These are phyloP conservation scores for Xylaria multiplex DNA, from an alignment of 2,329 filamentous ascomycete genomes.

Conservation along the genomic window DNA sequence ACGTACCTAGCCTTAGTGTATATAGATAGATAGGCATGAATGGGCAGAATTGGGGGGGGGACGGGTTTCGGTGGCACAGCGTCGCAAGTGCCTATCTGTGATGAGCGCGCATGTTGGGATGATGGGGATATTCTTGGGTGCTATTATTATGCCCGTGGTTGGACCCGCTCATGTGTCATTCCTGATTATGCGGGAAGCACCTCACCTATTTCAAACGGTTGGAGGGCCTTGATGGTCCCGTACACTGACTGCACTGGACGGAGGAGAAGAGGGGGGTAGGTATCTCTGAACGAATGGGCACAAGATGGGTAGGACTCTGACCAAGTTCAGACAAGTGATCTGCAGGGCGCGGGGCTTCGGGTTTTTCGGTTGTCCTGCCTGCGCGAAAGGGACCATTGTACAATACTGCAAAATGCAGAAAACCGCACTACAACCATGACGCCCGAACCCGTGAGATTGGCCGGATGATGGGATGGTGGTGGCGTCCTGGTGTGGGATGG, in stretches of 20 bases:
- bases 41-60: slow-evolving; percentile 1
- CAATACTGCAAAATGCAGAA: not conserved
- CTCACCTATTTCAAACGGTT: slow-evolving; percentile 1
- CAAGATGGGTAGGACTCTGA: slow-evolving; percentile 2
- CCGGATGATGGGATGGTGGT: slow-evolving; percentile 9
- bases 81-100: slow-evolving; percentile 22
- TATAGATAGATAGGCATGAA: slow-evolving; percentile 2
- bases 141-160: slow-evolving; percentile 2
- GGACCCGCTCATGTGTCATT: slow-evolving; percentile 26
- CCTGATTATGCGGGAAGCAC: slow-evolving; percentile 24
- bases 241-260: not conserved
- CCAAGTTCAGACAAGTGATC: slow-evolving; percentile 29
- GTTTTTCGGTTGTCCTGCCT: slow-evolving; percentile 19
- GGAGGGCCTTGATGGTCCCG: slow-evolving; percentile 2
- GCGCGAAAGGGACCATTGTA: slow-evolving; percentile 2
- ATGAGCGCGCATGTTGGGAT: not conserved
- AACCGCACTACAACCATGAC: slow-evolving; percentile 15
- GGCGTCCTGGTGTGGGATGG: slow-evolving; percentile 23
- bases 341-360: slow-evolving; percentile 29
- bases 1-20: too few species aligned
- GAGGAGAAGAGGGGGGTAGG: slow-evolving; percentile 7
- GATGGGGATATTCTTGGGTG: slow-evolving; percentile 5
- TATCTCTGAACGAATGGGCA: not conserved
- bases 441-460: slow-evolving; percentile 15
- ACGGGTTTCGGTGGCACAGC: slow-evolving; percentile 6